phyloP scores from a whole-genome alignment of 495 filamentous ascomycete genomes.

The Oleoguttula mirabilis region DNA sequence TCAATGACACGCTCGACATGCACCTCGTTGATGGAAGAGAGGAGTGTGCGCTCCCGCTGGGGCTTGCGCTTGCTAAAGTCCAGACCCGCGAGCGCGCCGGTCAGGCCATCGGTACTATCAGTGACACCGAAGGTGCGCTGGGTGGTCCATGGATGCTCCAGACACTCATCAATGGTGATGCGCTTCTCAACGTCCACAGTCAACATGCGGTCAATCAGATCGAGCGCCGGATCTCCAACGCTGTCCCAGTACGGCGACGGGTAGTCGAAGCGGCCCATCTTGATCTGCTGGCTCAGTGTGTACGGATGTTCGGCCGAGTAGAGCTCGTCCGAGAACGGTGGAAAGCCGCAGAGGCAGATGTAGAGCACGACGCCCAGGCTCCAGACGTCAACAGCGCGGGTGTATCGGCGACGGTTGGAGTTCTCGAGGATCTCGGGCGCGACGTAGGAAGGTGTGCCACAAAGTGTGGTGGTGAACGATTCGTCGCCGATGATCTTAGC shows the following conservation, averaged over 20 bases:
- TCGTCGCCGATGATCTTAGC: conserved; percentile 98
- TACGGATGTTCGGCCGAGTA: conserved; percentile 67
- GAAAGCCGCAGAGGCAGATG: conserved; percentile 96
- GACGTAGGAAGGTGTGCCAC: conserved; percentile 78
- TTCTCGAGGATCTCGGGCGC: conserved; percentile 89
- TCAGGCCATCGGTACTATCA: conserved; percentile 90
- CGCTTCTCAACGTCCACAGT: conserved; percentile 71
- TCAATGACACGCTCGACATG: conserved; percentile 51
- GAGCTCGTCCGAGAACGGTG: conserved; percentile 92
- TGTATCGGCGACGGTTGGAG: conserved; percentile 68
- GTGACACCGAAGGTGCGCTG: conserved; percentile 38
- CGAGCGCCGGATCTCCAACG: conserved; percentile 77
- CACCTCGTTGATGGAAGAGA: conserved; percentile 71
- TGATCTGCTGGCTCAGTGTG: conserved; percentile 82
- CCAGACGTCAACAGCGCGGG: conserved; percentile 93
- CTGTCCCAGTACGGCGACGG: conserved; percentile 97
- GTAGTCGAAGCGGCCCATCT: conserved; percentile 78
- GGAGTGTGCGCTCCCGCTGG: conserved; percentile 68
- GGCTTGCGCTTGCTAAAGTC: conserved; percentile 77
- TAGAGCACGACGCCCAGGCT: conserved; percentile 97
- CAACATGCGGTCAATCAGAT: conserved; percentile 92
- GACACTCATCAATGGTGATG: conserved; percentile 78
- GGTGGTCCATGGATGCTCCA: conserved; percentile 84
- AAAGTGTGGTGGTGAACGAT: conserved; percentile 94
- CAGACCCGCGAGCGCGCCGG: conserved; percentile 64